phyloP scores from a whole-genome alignment of 352 stramenopile species.

The Thraustochytrium striatum region DNA sequence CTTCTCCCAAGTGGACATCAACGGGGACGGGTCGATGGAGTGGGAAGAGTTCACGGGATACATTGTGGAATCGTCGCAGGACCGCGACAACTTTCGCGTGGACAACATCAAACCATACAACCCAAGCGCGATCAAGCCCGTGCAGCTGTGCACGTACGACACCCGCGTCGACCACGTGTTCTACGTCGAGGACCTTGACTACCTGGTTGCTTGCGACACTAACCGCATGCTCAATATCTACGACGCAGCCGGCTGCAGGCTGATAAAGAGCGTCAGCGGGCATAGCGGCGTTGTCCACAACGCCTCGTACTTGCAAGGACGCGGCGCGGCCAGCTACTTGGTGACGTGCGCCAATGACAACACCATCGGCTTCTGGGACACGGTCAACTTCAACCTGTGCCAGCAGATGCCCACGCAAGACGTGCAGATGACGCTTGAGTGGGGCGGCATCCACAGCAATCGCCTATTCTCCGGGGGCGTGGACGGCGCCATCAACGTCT shows the following conservation, averaged over 20 bases:
- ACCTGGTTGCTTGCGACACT: constrained; percentile 68
- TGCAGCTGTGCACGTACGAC: constrained; percentile 54
- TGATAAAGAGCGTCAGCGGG: constrained; percentile 66
- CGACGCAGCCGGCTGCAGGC: constrained; percentile 65
- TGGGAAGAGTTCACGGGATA: constrained; percentile 83
- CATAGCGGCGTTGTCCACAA: constrained; percentile 33
- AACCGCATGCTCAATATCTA: constrained; percentile 77
- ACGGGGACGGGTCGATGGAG: constrained; percentile 78
- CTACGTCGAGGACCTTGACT: constrained; percentile 77
- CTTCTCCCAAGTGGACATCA: constrained; percentile 82
- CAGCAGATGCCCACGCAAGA: constrained; percentile 64
- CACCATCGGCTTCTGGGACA: constrained; percentile 44
- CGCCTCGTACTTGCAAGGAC: constrained; percentile 8
- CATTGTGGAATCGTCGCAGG: constrained; percentile 77
- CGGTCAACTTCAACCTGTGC: constrained; percentile 45
- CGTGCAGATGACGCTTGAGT: constrained; percentile 74
- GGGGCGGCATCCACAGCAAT: constrained; percentile 66
- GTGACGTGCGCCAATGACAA: constrained; percentile 17
- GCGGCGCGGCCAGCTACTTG: constrained; percentile 36
- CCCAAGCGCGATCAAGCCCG: constrained; percentile 63
- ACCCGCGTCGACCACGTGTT: constrained; percentile 71
- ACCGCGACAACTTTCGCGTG: constrained; percentile 70
- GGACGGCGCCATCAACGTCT: constrained; percentile 73
- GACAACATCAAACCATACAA: constrained; percentile 80
- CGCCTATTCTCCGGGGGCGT: constrained; percentile 68